These are phyloP conservation scores for Brassica rapa DNA, from an alignment of 345 rosid species.

Conservation along the genomic window DNA sequence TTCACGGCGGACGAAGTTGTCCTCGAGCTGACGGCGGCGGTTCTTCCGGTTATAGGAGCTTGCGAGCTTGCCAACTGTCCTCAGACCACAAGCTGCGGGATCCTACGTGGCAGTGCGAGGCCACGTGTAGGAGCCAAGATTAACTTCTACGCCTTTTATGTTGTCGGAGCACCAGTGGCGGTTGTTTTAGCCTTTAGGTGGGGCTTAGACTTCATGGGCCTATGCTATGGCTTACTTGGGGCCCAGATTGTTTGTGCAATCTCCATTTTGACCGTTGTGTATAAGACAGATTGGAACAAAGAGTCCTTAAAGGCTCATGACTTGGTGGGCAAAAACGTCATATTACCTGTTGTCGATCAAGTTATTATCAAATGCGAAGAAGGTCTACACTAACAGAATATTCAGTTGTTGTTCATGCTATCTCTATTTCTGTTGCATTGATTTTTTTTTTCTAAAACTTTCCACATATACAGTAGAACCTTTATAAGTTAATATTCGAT, in stretches of 20 bases:
- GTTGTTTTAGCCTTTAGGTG: slow-evolving; percentile 61
- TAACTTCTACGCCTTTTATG: slow-evolving; percentile 73
- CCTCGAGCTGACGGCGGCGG: slow-evolving; percentile 53
- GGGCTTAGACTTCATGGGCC: slow-evolving; percentile 74
- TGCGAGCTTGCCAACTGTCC: slow-evolving; percentile 95
- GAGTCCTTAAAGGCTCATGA: slow-evolving; percentile 68
- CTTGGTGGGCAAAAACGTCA: slow-evolving; percentile 55
- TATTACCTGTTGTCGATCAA: slow-evolving; percentile 38
- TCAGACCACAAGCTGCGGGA: slow-evolving; percentile 91
- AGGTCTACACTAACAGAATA: slow-evolving; percentile 32
- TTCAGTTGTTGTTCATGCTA: neutral
- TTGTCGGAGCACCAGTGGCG: slow-evolving; percentile 83
- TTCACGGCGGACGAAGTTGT: slow-evolving; percentile 60
- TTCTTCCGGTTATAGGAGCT: slow-evolving; percentile 77
- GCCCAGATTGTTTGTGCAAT: slow-evolving; percentile 78
- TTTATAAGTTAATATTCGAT: too few species aligned
- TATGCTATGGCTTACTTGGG: slow-evolving; percentile 80
- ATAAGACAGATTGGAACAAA: slow-evolving; percentile 73
- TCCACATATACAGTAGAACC: neutral
- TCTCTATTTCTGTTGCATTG: slow-evolving; percentile 12
- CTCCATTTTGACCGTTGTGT: slow-evolving; percentile 66
- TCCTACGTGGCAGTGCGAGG: slow-evolving; percentile 78
- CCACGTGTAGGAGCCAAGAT: slow-evolving; percentile 69
- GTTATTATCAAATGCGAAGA: slow-evolving; percentile 47
- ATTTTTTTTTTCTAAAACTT: neutral